phyloP scores from a whole-genome alignment of 1,284 basidiomycete species.

The Pseudozyma thailandica region DNA sequence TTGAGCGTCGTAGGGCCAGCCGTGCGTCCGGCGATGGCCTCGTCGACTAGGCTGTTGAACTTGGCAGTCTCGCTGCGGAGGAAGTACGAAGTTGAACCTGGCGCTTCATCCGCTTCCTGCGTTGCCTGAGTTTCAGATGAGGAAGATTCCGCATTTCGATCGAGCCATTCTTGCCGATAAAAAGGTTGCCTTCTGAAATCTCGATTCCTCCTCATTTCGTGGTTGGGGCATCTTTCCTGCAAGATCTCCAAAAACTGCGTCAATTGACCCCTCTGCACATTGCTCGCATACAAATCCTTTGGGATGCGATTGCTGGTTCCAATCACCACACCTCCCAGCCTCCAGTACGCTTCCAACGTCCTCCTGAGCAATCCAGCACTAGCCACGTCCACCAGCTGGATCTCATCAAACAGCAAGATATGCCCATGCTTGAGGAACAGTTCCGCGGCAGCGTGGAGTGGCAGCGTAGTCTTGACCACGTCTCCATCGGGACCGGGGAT shows the following conservation, averaged over 20 bases:
- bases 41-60: constrained; percentile 22
- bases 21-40: constrained; percentile 20
- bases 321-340: constrained; percentile 77
- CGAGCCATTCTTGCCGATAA: constrained; percentile 42
- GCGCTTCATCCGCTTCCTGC: neutral
- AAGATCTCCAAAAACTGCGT: constrained; percentile 75
- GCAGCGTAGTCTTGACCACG: constrained; percentile 65
- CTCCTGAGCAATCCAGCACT: constrained; percentile 76
- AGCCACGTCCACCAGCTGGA: constrained; percentile 78
- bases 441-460: constrained; percentile 71
- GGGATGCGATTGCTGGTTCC: constrained; percentile 75
- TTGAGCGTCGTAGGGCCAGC: constrained; percentile 55
- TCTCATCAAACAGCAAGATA: constrained; percentile 77
- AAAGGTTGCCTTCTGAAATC: constrained; percentile 69
- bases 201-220: constrained; percentile 71
- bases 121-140: neutral
- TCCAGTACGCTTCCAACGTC: constrained; percentile 80
- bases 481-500: constrained; percentile 48
- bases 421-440: constrained; percentile 73
- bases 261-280: constrained; percentile 74
- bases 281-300: constrained; percentile 77
- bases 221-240: constrained; percentile 75
- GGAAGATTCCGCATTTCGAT: neutral
- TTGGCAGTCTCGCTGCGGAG: constrained; percentile 43
- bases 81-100: constrained; percentile 40